Base-by-base conservation (phyloP, 2,329 filamentous ascomycete genomes). In the Pseudogymnoascus sp. region DNA sequence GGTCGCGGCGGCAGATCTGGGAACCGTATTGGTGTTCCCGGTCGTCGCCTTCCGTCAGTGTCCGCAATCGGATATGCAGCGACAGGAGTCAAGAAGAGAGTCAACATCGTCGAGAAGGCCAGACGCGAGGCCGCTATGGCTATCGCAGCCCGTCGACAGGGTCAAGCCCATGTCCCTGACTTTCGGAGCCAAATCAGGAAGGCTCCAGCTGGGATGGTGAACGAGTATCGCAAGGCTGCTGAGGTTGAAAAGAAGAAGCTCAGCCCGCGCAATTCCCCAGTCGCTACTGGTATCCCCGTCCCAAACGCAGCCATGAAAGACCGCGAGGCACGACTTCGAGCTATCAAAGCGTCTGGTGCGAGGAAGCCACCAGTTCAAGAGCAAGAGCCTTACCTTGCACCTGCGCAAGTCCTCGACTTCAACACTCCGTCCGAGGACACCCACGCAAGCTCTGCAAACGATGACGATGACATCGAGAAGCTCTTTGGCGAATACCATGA, bases 161-260 rank as follows among this genome's bases (percentile, higher is more conserved):
- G 66, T 5, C 69, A 71, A 37, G 37, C 61, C 1, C 40, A 46
- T 4, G 53, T 38, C 14, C 49, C 28, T 14, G 49, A 56, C n/a
- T 56, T 34, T 21, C 46, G 38, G 43, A 34, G 61, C n/a, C 76
- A 77, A 67, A 77, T 87, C 46, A 72, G 64, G 18, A 76, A 75
- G 53, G 83, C 84, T 0, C 85, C 85, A 5, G 69, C 75, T 1
- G 78, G 77, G 60, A 84, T 87, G 83, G 69, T 84, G 5, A 76
- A 80, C 59, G 82, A 84, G 60, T 76, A 80, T 59, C 76, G 79
- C 28, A 79, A 79, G 53, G 77, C 78, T 11, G 69, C 70, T 8
- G 74, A 78, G 62, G 76, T 62, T 72, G 62, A 67, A 11, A 59
- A 72, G 2, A 70, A 65, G 64, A 70, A 73, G 8, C 59, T 79